Base-by-base conservation (phyloP, 805 yeast species). In the Metschnikowia gelsemii region DNA sequence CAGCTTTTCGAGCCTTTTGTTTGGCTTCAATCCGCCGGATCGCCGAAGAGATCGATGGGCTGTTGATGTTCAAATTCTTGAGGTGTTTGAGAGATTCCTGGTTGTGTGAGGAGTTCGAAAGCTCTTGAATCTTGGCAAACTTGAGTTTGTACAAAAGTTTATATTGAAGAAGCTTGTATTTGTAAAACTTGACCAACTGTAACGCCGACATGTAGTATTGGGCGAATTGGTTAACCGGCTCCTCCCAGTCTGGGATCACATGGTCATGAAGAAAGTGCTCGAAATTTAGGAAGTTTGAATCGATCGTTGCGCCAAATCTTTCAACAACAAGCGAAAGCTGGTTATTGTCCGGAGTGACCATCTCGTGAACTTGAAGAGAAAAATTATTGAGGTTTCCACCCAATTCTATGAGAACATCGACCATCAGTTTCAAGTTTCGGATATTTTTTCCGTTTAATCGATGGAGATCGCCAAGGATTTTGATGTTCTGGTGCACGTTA, bases 341-440 rank as follows among this genome's bases (percentile, higher is more conserved):
- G 33, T 61, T 58, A 14, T 56, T 42, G 37, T 45, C 64, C 43
- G 20, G 42, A n/a, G 35, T 30, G 32, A 31, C 39, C 45, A 48
- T 48, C 58, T 59, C 54, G 32, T 66, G 68, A 14, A 63, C 68
- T 66, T 61, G 69, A 24, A 78, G 65, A 16, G 80, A 73, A 49
- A 78, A 76, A 45, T 78, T 74, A 55, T 78, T 78, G 50, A 77
- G 66, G 50, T 75, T 74, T 3, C 80, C 81, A 16, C 83, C 83
- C 37, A 78, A 60, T 52, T 76, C 80, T 11, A 76, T 67, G 47
- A 77, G 52, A 4, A 64, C 59, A 12, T 60, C 44, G 36, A 75
- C 62, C 24, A 73, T 56, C 0, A 52, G 50, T 38, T 70, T 72
- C 45, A 68, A 66, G 48, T 69, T 66, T 32, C 70, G 68, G 17